Conservation (phyloP, 495 filamentous ascomycete species). For the Bacidia rubella region DNA sequence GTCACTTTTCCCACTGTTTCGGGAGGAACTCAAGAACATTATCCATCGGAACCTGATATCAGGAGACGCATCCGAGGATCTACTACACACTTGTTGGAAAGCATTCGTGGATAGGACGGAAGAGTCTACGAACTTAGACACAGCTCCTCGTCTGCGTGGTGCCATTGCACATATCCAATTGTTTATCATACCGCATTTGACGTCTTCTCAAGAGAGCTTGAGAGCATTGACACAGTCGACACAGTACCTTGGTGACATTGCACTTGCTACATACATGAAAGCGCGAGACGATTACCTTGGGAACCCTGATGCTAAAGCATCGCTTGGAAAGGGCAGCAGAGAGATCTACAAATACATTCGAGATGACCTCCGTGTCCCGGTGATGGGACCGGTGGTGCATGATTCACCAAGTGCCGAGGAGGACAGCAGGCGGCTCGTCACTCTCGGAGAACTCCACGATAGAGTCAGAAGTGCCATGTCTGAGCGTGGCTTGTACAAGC, state of each 20-base stretch:
- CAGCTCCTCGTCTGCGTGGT: neutral
- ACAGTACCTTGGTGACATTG: neutral
- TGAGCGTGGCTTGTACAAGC: neutral
- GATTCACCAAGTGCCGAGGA: neutral
- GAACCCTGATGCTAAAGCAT: neutral
- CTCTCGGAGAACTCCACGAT: neutral
- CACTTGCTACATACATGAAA: neutral
- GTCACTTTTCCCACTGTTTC: neutral
- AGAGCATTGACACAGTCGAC: neutral
- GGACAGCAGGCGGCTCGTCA: neutral
- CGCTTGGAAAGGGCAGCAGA: neutral
- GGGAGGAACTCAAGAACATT: no score
- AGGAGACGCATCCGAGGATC: no score
- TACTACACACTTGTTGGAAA: no score
- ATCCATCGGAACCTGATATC: no score
- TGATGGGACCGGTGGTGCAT: neutral
- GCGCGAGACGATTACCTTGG: neutral
- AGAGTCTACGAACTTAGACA: neutral
- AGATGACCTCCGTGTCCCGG: neutral
- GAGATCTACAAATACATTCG: neutral
- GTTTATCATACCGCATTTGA: neutral
- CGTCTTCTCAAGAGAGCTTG: neutral
- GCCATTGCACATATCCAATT: neutral
- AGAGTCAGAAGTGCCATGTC: neutral
- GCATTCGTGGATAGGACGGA: no score